Base-by-base conservation (phyloP, 2,329 filamentous ascomycete species). In the Immersiporthe knoxdaviesiana region DNA sequence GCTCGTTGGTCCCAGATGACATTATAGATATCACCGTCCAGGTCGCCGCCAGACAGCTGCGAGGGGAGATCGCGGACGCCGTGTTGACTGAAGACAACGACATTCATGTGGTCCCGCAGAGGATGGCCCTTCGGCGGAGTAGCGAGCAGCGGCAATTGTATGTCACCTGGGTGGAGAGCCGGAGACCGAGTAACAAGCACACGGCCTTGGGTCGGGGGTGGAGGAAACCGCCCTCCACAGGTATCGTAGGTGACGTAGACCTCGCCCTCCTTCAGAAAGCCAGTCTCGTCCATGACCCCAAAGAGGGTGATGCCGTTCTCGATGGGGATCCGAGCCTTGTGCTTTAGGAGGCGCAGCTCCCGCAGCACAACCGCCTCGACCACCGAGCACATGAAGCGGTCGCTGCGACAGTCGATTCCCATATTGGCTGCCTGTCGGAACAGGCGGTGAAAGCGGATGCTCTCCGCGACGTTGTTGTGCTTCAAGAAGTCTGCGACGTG, bases 21-120 rank as follows among this genome's bases (percentile, higher is more conserved):
- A 72, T 93, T 91, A 78, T 92, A 97, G 0, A 92, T 80, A 76
- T 97, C 94, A 0, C 93, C 93, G 72, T 96, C 93, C 0, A 97
- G 84, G 77, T 97, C 93, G 0, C 93, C 93, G 1, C 93, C 93
- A 66, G 91, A 91, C 0, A 97, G 82, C 77, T 91, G 86, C 71
- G 92, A 95, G 0, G 93, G 92, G 0, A 97, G 81, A 75, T 97
- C 93, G 21, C 93, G 87, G 0, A 74, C 35, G 0, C 94, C 93
- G 56, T 86, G 83, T 68, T 89, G 87, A 70, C 90, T 94, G 76
- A 97, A 97, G 1, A 92, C 88, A 21, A 97, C 84, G 70, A 92
- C 94, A 74, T 97, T 97, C 1, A 83, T 81, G 1, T 94, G 82
- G 0, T 82, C 75, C 1, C 80, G 79, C 1, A 97, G 82, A 0